Evolutionary conservation across 768 basidiomycete genomes (phyloP), one percentile per base, ranked within the genome.

Genomic region (Cytidiella melzeri): DNA sequence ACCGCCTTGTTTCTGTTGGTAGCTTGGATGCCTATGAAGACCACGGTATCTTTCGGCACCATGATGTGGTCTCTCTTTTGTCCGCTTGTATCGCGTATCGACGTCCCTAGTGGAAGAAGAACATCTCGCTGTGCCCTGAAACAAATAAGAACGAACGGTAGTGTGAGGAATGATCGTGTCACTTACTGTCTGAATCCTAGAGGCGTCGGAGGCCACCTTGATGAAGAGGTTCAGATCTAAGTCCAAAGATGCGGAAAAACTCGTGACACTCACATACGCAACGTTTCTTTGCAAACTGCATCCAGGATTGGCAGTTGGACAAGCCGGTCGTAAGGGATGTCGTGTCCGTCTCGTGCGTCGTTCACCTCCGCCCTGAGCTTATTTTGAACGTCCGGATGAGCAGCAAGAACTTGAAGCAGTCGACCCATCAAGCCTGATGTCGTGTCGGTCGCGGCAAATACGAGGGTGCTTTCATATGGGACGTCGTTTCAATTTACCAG

Each of bases 1-100:
- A 76, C 55, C 1, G 62, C 62, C 12, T 64, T 67, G 54, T 72
- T 67, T 15, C 65, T 58, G 50, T 78, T 77, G 23, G 66, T 58
- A 21, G 58, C 60, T 10, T 69, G 36, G 27, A 75, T 64, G 1
- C 69, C 71, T 13, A 73, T 56, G 19, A 67, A 51, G 12, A 77
- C 43, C 13, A 59, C 57, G 2, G 75, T 76, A 44, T 64, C 61
- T 10, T 65, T 70, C 0, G 70, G 70, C 84, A 85, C 87, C 5
- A 84, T 68, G 24, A 83, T 58, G 1, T 61, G 62, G 43, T 68
- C 69, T 11, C 75, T 73, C 6, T 65, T 60, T 58, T 84, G 83
- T 41, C 79, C 66, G 15, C 64, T 62, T 6, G 57, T 42, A 24
- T 79, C 69, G 1, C 75, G 72, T 5, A 44, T 15, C 5, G 43